Base-by-base conservation (phyloP, 106 monocot species). In the Acorus calamus region DNA sequence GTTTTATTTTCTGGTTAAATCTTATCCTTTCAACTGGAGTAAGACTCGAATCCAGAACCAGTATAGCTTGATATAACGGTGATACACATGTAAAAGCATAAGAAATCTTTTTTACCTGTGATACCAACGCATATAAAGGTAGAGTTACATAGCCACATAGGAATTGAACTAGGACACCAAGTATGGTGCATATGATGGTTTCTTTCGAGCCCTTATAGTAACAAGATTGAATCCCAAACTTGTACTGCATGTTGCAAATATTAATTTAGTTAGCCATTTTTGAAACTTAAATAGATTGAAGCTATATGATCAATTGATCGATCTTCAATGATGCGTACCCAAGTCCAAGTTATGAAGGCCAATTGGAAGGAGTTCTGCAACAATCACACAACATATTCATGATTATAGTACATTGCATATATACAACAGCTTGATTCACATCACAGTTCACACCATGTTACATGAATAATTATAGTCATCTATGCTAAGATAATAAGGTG, bases 331-430 rank as follows among this genome's bases (percentile, higher is more conserved):
- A 6, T 48, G 54, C 78, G 4, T 66, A 81, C 78, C 85, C 78
- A 70, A 49, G 81, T 67, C 81, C 81, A 86, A 44, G 56, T 42
- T 50, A 78, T 67, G 66, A 78, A 76, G 4, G 85, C 72, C 9
- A 81, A 60, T 59, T 86, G 81, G 70, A 86, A 81, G 12, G 85
- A 75, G 46, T 81, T 86, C 78, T 81, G 75, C 58, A 78, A 42
- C 28, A 28, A 0, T 28, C 28, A 28, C 28, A n/a, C n/a, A n/a
- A n/a, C n/a, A n/a, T n/a, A n/a, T n/a, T n/a, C n/a, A n/a, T n/a
- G n/a, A n/a, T n/a, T n/a, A n/a, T n/a, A n/a, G n/a, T n/a, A n/a
- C n/a, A n/a, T n/a, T n/a, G n/a, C n/a, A n/a, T n/a, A n/a, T n/a
- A n/a, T n/a, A n/a, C 28, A 28, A 28, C 1, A 28, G 28, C 28